phyloP scores from a whole-genome alignment of 768 basidiomycete species.

The Rhodocollybia butyracea region DNA sequence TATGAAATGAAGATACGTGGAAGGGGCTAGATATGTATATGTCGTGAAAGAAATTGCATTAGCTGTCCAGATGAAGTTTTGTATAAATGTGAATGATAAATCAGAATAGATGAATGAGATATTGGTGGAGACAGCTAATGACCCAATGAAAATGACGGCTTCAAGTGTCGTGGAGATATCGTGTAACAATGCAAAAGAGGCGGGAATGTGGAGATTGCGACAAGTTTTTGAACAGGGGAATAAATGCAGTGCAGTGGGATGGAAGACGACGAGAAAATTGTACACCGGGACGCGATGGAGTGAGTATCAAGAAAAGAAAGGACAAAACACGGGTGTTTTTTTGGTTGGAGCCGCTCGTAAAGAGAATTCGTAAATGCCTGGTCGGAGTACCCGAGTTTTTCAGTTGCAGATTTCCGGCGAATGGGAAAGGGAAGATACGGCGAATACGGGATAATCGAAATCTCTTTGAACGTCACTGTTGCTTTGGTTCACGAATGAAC shows the following conservation, averaged over 20 bases:
- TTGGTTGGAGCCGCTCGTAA: not conserved
- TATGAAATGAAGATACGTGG: not conserved
- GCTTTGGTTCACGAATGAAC: slow-evolving; percentile 42
- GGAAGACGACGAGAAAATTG: slow-evolving; percentile 11
- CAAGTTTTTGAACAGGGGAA: slow-evolving; percentile 12
- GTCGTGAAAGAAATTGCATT: not conserved
- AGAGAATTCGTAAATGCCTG: slow-evolving; percentile 1
- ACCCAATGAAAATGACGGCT: not conserved
- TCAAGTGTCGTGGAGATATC: slow-evolving; percentile 7
- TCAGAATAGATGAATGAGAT: slow-evolving; percentile 17
- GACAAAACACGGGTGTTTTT: not conserved
- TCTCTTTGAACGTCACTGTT: not conserved
- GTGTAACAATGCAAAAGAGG: slow-evolving; percentile 16
- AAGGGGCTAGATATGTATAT: not conserved
- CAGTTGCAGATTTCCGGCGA: slow-evolving; percentile 49
- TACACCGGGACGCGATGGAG: not conserved
- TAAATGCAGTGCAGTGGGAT: slow-evolving; percentile 10
- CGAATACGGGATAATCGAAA: slow-evolving; percentile 20
- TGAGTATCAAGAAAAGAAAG: slow-evolving; percentile 4
- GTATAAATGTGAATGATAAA: slow-evolving; percentile 4
- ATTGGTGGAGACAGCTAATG: slow-evolving; percentile 29
- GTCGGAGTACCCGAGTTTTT: slow-evolving; percentile 12
- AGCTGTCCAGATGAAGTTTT: slow-evolving; percentile 11
- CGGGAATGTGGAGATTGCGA: slow-evolving; percentile 27
- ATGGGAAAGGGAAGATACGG: slow-evolving; percentile 34